Base-by-base conservation (phyloP, 1,139 yeast genomes). In the Zygosaccharomyces pseudobailii region DNA sequence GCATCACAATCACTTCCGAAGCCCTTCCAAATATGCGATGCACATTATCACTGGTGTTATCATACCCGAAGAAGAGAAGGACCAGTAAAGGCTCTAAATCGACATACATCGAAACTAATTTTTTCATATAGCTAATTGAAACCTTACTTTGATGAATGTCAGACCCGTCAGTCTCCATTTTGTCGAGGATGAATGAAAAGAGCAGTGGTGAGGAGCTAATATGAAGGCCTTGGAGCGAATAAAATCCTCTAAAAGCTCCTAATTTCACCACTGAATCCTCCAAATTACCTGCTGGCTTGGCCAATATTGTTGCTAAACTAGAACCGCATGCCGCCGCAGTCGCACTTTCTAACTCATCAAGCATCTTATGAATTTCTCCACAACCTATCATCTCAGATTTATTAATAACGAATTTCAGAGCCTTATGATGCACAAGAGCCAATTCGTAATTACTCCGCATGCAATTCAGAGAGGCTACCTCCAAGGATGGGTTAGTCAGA, bases 181-280 rank as follows among this genome's bases (percentile, higher is more conserved):
- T 40, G 45, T 51, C 49, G 10, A 52, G 38, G 34, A n/a, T 53
- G 59, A 19, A 47, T 45, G 42, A 54, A 61, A 10, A 62, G 48
- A 30, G 60, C 61, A 27, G 55, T 56, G 40, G 58, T 56, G 7
- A 62, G 55, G 31, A 58, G 49, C n/a, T 41, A 51, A 58, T 8
- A 63, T 28, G 3, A 60, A 44, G 4, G 62, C 55, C 34, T 55
- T 57, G 32, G 57, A 27, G 25, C 62, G 64, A 22, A 63, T 42
- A 43, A 43, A 58, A 64, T 24, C 49, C 58, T 36, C 50, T 55
- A 44, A 64, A 55, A 41, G 55, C 55, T 46, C 50, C 55, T 9
- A 58, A 42, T 43, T 64, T 64, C 10, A 35, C 47, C 3, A 58
- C 52, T 1, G 55, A 40, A 10, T 56, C 56, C 5, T 41, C 42